Evolutionary conservation across 2,329 filamentous ascomycete genomes (phyloP).

Genomic region (Aureobasidium sp.): DNA sequence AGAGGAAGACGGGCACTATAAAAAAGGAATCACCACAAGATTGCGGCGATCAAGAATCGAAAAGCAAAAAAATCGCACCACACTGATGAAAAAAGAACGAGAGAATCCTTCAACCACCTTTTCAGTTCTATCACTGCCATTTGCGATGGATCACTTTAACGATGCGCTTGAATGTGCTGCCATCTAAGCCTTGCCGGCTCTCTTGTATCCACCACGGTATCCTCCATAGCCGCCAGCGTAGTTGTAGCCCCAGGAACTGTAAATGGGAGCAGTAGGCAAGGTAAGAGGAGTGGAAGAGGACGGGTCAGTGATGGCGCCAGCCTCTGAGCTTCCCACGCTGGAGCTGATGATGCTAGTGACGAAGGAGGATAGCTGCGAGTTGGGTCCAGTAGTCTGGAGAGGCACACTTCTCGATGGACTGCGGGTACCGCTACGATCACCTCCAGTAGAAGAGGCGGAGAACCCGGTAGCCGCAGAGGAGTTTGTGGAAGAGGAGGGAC

Average conservation of each 20-base stretch:
- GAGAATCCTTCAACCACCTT: neutral
- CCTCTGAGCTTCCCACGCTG: neutral
- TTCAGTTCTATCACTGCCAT: neutral
- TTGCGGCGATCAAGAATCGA: neutral
- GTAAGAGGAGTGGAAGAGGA: neutral
- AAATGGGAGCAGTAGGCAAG: neutral
- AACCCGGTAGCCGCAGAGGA: neutral
- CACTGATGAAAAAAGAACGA: neutral
- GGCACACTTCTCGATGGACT: neutral
- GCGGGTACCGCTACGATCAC: neutral
- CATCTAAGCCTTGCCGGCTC: neutral
- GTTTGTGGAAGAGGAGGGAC: neutral
- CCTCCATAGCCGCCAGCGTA: slow-evolving; percentile 3
- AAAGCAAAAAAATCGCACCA: neutral
- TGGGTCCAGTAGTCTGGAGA: neutral
- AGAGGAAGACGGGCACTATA: neutral
- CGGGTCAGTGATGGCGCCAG: neutral
- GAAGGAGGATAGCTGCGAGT: neutral
- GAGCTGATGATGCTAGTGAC: neutral
- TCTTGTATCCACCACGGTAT: slow-evolving; percentile 1
- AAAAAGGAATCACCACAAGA: neutral
- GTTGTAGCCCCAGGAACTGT: neutral
- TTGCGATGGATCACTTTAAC: neutral
- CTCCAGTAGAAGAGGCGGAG: neutral
- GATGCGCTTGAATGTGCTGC: neutral